Percentiles rank a stretch among this genome's conserved stretches.
Evolutionary conservation across 345 rosid species (phyloP).

Genomic region (Euphorbia lathyris): DNA sequence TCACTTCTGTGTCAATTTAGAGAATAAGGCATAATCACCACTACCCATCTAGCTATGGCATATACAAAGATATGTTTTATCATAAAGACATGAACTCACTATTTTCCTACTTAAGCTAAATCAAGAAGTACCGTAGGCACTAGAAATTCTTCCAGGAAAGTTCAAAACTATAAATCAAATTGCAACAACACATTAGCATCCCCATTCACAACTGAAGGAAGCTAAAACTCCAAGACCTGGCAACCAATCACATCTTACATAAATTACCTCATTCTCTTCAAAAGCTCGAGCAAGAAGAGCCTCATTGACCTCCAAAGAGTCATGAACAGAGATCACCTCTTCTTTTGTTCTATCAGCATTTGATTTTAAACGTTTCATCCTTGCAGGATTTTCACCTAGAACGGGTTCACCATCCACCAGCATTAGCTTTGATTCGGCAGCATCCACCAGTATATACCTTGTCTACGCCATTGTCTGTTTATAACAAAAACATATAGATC

Average conservation of each 20-base stretch:
- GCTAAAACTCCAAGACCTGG: background rate
- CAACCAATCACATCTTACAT: too few relatives aligned
- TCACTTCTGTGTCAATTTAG: background rate
- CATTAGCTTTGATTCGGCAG: slow-evolving; percentile 76
- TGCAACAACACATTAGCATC: background rate
- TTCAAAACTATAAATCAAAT: background rate
- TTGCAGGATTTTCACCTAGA: slow-evolving; percentile 73
- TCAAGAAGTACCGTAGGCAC: background rate
- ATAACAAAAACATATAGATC: background rate
- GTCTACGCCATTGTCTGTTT: too few relatives aligned
- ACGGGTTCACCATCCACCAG: slow-evolving; percentile 82
- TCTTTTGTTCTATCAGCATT: slow-evolving; percentile 64
- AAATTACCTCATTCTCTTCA: too few relatives aligned
- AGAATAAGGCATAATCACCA: background rate
- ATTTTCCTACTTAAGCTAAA: background rate
- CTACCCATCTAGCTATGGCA: background rate
- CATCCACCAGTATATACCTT: too few relatives aligned
- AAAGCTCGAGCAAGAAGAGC: slow-evolving; percentile 84
- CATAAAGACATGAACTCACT: background rate
- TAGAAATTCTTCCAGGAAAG: background rate
- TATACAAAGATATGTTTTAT: background rate
- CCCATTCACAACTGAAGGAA: background rate
- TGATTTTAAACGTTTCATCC: slow-evolving; percentile 69
- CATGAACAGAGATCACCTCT: slow-evolving; percentile 54
- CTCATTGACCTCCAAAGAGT: slow-evolving; percentile 80